phyloP scores from a whole-genome alignment of 2,329 filamentous ascomycete genomes.

The Acrocalymma vagum region DNA sequence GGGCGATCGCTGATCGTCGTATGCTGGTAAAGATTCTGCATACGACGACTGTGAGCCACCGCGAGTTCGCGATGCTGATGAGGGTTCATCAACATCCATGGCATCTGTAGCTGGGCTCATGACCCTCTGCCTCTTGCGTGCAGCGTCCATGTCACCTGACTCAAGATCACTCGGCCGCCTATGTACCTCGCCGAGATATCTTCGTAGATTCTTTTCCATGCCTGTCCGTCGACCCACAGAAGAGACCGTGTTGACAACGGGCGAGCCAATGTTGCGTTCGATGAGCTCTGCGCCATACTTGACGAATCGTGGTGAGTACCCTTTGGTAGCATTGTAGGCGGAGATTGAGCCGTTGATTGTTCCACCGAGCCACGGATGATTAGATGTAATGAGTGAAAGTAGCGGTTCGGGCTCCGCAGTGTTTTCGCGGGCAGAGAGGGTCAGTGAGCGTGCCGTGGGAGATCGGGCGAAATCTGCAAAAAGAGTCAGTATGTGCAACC shows the following conservation, averaged over 20 bases:
- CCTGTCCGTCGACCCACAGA: constrained; percentile 85
- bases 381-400: constrained; percentile 84
- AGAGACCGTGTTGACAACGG: constrained; percentile 85
- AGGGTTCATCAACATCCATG: constrained; percentile 59
- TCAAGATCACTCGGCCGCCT: constrained; percentile 63
- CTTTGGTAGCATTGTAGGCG: constrained; percentile 87
- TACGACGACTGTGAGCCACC: constrained; percentile 73
- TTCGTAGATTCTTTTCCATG: constrained; percentile 84
- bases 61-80: constrained; percentile 35
- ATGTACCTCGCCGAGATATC: constrained; percentile 72
- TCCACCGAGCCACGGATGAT: constrained; percentile 84
- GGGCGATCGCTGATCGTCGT: constrained; percentile 80
- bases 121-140: constrained; percentile 55
- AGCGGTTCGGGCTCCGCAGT: constrained; percentile 76
- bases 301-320: constrained; percentile 87
- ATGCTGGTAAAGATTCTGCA: constrained; percentile 80
- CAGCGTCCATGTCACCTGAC: constrained; percentile 47
- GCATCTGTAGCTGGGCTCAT: constrained; percentile 45
- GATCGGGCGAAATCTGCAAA: constrained; percentile 53
- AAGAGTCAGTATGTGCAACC: constrained; percentile 21
- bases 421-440: constrained; percentile 42
- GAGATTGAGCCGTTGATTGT: constrained; percentile 86
- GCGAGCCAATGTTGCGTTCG: constrained; percentile 82
- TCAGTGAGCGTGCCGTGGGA: constrained; percentile 42
- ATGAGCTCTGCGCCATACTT: constrained; percentile 89